Evolutionary conservation across 106 monocot genomes (phyloP).

Genomic region (Gastrodia elata): DNA sequence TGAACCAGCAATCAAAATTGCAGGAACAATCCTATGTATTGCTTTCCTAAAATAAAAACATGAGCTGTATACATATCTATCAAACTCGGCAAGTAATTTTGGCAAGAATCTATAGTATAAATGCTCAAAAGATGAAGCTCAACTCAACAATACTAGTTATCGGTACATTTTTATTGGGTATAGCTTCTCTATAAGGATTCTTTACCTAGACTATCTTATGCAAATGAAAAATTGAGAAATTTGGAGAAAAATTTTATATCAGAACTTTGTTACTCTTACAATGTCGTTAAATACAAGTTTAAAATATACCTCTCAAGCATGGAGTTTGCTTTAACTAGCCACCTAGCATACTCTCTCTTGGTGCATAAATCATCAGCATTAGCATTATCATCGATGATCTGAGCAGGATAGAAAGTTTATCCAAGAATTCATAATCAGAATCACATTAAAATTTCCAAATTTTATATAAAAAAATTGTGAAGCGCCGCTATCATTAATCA

Average conservation of each 20-base stretch:
- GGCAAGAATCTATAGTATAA: not conserved
- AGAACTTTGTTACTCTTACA: not conserved
- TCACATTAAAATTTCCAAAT: not conserved
- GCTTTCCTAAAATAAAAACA: constrained; percentile 34
- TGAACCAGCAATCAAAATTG: constrained; percentile 21
- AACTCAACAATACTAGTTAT: not conserved
- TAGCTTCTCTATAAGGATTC: not conserved
- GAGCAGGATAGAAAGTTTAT: constrained; percentile 19
- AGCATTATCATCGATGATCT: constrained; percentile 86
- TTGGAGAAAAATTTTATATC: not conserved
- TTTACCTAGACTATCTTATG: not conserved
- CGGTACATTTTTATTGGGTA: not conserved
- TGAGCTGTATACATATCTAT: not conserved
- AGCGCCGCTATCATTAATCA: not conserved
- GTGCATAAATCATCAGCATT: constrained; percentile 71
- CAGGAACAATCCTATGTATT: constrained; percentile 54
- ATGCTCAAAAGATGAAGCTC: not conserved
- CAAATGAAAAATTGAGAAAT: not conserved
- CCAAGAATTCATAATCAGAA: constrained; percentile 7
- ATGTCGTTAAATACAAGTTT: not conserved
- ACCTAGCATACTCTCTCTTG: constrained; percentile 87
- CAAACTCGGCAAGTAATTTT: not conserved
- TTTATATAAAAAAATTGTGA: not conserved
- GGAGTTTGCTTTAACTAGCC: constrained; percentile 68
- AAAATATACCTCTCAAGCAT: constrained; percentile 62